A percentile compares a stretch with the other conserved stretches of the same genome.
Evolutionary conservation across 1,284 basidiomycete species (phyloP).

Genomic region (Leccinum cinnamomeum): DNA sequence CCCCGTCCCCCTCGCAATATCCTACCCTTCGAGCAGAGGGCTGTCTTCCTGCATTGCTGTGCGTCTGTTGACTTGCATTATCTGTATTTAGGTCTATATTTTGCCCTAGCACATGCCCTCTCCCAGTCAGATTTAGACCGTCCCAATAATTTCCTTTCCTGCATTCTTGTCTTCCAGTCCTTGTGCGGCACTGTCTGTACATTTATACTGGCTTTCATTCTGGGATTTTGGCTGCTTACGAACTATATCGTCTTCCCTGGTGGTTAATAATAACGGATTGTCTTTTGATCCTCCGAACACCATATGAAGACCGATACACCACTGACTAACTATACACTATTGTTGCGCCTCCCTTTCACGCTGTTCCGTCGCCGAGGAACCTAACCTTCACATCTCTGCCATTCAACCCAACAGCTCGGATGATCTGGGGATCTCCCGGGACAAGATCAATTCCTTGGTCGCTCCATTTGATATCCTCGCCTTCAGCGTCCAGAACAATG

Average conservation of each 20-base stretch:
- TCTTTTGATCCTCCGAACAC: neutral
- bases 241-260: slow-evolving; percentile 40
- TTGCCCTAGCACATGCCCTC: slow-evolving; percentile 20
- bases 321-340: neutral
- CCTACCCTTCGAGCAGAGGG: slow-evolving; percentile 21
- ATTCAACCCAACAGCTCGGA: slow-evolving; percentile 63
- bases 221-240: slow-evolving; percentile 31
- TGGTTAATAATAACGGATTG: slow-evolving; percentile 35
- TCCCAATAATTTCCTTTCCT: slow-evolving; percentile 33
- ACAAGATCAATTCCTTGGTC: slow-evolving; percentile 89
- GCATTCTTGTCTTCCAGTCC: slow-evolving; percentile 26
- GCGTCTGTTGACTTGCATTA: slow-evolving; percentile 37
- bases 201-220: slow-evolving; percentile 26
- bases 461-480: slow-evolving; percentile 72
- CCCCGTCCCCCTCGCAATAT: slow-evolving; percentile 32
- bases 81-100: slow-evolving; percentile 36
- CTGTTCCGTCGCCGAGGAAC: slow-evolving; percentile 73
- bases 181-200: slow-evolving; percentile 31
- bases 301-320: slow-evolving; percentile 2
- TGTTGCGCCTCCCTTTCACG: slow-evolving; percentile 36
- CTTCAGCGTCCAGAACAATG: slow-evolving; percentile 75
- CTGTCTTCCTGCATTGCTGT: slow-evolving; percentile 31
- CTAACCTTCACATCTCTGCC: slow-evolving; percentile 64
- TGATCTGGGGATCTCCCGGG: slow-evolving; percentile 75
- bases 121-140: slow-evolving; percentile 31